Percentiles rank a stretch among this genome's conserved stretches.
phyloP scores from a whole-genome alignment of 2,329 filamentous ascomycete species.

The Aspergillus ochraceoroseus region DNA sequence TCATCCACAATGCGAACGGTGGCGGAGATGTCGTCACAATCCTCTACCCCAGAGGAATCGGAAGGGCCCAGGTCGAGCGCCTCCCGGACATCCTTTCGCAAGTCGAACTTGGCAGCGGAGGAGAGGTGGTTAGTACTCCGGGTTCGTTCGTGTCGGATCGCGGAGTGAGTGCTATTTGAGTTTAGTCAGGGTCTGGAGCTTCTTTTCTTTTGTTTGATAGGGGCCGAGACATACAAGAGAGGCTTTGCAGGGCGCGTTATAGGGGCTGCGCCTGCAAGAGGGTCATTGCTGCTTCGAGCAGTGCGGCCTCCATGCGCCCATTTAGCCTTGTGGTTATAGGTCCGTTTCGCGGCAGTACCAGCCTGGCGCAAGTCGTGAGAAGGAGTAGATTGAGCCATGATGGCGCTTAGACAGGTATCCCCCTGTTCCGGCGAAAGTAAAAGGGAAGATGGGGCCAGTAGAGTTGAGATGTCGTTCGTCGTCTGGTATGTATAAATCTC shows the following conservation, averaged over 20 bases:
- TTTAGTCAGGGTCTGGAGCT: no score
- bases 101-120: conserved; percentile 21
- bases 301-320: conserved; percentile 36
- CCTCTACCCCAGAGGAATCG: conserved; percentile 33
- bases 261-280: conserved; percentile 5
- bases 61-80: conserved; percentile 27
- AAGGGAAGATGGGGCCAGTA: neutral
- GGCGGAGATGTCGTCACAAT: conserved; percentile 37
- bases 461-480: neutral
- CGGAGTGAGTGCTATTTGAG: no score
- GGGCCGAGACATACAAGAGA: conserved; percentile 19
- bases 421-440: neutral
- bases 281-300: conserved; percentile 9
- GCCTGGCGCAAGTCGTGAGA: conserved; percentile 52
- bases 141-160: conserved; percentile 15
- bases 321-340: conserved; percentile 39
- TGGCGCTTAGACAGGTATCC: conserved; percentile 5
- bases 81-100: conserved; percentile 35
- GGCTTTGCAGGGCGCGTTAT: conserved; percentile 20
- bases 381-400: conserved; percentile 37
- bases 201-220: neutral
- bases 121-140: conserved; percentile 18
- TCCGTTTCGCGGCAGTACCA: conserved; percentile 47
- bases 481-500: no score
- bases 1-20: conserved; percentile 45